A percentile compares a stretch with the other conserved stretches of the same genome.
Evolutionary conservation across 164 flowering plant genomes (phyloP).

Genomic region (Santalum album): DNA sequence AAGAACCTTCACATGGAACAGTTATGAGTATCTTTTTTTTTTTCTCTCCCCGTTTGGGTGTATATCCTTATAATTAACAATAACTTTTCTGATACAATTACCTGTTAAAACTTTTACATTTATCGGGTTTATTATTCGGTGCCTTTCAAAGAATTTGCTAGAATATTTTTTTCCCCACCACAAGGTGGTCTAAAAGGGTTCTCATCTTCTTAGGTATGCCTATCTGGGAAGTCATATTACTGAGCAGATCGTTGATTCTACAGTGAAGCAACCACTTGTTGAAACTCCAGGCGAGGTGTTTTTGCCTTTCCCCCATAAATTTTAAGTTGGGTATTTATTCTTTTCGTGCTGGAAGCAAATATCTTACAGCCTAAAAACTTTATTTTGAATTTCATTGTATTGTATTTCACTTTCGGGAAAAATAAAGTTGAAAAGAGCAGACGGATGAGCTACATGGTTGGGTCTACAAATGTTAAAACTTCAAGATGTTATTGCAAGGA

Average conservation of each 20-base stretch:
- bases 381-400: too few species aligned
- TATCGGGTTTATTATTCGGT: not conserved
- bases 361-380: too few species aligned
- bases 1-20: not conserved
- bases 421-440: not conserved
- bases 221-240: constrained; percentile 38
- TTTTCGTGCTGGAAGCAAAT: too few species aligned
- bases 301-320: not conserved
- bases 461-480: not conserved
- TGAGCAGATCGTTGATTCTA: constrained; percentile 68
- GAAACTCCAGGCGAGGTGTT: constrained; percentile 94
- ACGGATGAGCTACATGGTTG: not conserved
- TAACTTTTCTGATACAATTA: too few species aligned
- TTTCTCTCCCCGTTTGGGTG: too few species aligned
- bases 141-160: not conserved
- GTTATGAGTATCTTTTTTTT: too few species aligned
- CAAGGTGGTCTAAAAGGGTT: not conserved
- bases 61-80: too few species aligned
- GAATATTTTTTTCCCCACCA: not conserved
- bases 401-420: too few species aligned
- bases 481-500: not conserved
- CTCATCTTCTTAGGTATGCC: constrained; percentile 35
- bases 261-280: constrained; percentile 75
- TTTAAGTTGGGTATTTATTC: too few species aligned
- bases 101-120: not conserved